Conservation (phyloP, 306 rosid species). For the Begonia peltatifolia region DNA sequence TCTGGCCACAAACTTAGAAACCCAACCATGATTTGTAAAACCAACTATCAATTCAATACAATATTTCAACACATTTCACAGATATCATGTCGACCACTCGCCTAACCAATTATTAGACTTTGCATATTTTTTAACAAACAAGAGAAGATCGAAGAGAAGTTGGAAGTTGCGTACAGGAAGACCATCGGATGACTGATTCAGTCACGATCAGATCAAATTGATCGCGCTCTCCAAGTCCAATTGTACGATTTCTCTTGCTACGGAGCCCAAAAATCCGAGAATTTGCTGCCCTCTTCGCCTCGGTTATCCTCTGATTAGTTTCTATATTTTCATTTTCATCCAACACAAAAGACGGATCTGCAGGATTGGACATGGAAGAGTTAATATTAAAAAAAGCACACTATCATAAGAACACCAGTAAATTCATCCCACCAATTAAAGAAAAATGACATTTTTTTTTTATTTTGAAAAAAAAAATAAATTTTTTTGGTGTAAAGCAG, state of each 20-base stretch:
- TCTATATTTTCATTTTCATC: not conserved
- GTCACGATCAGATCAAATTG: constrained; percentile 67
- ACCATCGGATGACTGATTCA: constrained; percentile 83
- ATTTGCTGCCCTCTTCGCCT: not conserved
- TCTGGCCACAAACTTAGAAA: too few species aligned
- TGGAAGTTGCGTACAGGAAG: constrained; percentile 69
- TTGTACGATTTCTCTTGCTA: constrained; percentile 4
- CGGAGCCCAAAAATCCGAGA: not conserved
- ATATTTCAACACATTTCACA: too few species aligned
- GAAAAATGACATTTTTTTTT: too few species aligned
- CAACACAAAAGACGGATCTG: not conserved
- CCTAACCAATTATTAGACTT: too few species aligned
- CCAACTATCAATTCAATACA: too few species aligned
- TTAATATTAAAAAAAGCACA: too few species aligned
- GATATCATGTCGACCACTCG: too few species aligned
- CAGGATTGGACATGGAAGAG: not conserved
- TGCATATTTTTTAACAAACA: constrained; percentile 32
- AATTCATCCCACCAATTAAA: too few species aligned
- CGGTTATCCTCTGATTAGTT: not conserved
- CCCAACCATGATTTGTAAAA: too few species aligned
- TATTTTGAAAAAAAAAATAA: too few species aligned
- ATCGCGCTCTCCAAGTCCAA: constrained; percentile 44
- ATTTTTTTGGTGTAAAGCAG: too few species aligned
- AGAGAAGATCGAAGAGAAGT: constrained; percentile 70
- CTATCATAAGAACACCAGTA: too few species aligned